A percentile compares a stretch with the other conserved stretches of the same genome.
These are phyloP conservation scores for Cladosporium sp. DNA, from an alignment of 2,329 filamentous ascomycete species.

Conservation along the genomic window DNA sequence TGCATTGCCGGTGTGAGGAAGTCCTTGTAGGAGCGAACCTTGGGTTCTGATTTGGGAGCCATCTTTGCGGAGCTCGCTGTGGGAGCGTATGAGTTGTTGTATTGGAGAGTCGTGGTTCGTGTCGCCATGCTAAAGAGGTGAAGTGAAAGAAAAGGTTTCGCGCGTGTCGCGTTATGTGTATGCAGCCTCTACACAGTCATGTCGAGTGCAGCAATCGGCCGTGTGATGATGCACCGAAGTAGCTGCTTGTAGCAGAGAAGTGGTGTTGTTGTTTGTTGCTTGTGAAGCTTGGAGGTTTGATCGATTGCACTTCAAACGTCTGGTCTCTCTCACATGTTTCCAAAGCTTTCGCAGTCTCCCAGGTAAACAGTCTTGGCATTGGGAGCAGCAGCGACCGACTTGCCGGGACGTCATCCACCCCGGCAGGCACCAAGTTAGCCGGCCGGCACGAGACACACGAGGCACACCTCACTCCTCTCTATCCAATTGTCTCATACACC, in stretches of 20 bases:
- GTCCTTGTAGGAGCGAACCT: slow-evolving; percentile 67
- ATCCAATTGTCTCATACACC: too few relatives aligned
- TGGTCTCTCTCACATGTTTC: slow-evolving; percentile 18
- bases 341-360: slow-evolving; percentile 8
- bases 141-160: background rate
- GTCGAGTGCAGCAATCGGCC: background rate
- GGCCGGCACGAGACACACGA: background rate
- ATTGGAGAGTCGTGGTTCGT: slow-evolving; percentile 8
- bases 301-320: slow-evolving; percentile 5
- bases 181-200: background rate
- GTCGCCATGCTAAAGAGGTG: slow-evolving; percentile 9
- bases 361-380: slow-evolving; percentile 16
- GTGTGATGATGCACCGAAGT: too few relatives aligned
- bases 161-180: background rate
- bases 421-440: background rate
- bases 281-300: too few relatives aligned
- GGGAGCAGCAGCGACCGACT: background rate
- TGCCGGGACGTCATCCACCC: background rate
- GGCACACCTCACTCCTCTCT: too few relatives aligned
- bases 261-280: too few relatives aligned
- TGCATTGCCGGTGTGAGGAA: slow-evolving; percentile 87
- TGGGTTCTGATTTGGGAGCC: slow-evolving; percentile 8
- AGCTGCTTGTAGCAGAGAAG: too few relatives aligned
- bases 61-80: slow-evolving; percentile 23
- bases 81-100: background rate